phyloP scores from a whole-genome alignment of 371 early-diverging fungal species.

The Rhizopus sp. region DNA sequence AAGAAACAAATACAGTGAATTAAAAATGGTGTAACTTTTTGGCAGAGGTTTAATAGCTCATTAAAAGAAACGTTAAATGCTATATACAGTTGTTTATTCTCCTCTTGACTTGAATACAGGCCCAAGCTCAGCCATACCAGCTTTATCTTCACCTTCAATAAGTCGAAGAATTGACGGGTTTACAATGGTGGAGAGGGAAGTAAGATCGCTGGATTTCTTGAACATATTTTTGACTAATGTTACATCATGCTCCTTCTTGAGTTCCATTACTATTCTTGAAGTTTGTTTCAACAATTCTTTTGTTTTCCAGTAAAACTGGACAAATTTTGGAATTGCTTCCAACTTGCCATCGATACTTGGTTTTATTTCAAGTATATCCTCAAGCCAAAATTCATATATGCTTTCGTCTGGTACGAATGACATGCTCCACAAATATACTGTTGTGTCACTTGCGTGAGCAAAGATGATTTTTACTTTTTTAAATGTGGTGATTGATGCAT shows the following conservation, averaged over 20 bases:
- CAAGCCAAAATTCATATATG: constrained; percentile 16
- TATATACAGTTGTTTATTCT: constrained; percentile 7
- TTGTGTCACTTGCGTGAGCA: constrained; percentile 7
- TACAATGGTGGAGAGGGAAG: constrained; percentile 14
- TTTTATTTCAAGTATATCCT: constrained; percentile 13
- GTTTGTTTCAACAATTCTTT: constrained; percentile 12
- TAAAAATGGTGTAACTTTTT: constrained; percentile 7
- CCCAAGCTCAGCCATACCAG: constrained; percentile 16
- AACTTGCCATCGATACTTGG: constrained; percentile 10
- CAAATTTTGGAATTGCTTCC: constrained; percentile 9
- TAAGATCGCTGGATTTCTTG: constrained; percentile 1
- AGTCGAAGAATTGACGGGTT: constrained; percentile 21
- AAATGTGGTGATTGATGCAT: constrained; percentile 14
- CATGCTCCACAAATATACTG: constrained; percentile 10
- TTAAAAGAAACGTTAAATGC: constrained; percentile 4
- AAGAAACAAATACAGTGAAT: constrained; percentile 4
- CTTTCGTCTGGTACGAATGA: constrained; percentile 3
- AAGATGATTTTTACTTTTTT: constrained; percentile 13
- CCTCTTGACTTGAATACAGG: constrained; percentile 9
- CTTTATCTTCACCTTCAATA: constrained; percentile 19
- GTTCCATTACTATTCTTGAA: constrained; percentile 7
- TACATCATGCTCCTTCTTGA: constrained; percentile 19
- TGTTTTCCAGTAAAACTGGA: constrained; percentile 17
- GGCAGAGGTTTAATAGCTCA: constrained; percentile 6
- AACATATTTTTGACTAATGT: constrained; percentile 15